phyloP scores from a whole-genome alignment of 2,329 filamentous ascomycete species.

The Ceratocystis destructans region DNA sequence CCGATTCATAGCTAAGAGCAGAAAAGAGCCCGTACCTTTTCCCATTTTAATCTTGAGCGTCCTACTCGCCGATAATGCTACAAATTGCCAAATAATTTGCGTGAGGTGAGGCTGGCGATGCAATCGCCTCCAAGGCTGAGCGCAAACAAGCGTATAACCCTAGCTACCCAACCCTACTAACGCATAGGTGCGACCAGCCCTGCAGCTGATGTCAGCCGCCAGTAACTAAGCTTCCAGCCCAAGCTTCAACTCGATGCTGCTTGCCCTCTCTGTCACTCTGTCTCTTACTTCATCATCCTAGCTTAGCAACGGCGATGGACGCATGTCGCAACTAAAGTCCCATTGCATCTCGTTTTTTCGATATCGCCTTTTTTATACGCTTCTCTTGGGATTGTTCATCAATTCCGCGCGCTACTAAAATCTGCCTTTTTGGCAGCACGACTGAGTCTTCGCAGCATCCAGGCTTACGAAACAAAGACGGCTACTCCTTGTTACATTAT shows the following conservation, averaged over 20 bases:
- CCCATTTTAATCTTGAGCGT: constrained; percentile 17
- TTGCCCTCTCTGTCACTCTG: background rate
- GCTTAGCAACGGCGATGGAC: background rate
- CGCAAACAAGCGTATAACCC: background rate
- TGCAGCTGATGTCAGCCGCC: background rate
- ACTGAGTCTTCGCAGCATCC: background rate
- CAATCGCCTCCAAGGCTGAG: background rate
- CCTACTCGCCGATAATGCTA: background rate
- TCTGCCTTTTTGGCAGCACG: background rate
- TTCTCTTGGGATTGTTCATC: background rate
- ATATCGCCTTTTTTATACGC: background rate
- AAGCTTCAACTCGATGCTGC: background rate
- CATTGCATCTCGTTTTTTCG: background rate
- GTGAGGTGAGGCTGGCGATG: background rate
- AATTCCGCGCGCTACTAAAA: background rate
- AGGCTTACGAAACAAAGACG: background rate
- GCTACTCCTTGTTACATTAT: background rate
- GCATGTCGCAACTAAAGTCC: background rate
- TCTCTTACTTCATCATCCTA: background rate
- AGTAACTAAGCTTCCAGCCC: background rate
- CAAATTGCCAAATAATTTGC: background rate
- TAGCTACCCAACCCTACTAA: background rate
- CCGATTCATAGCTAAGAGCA: too few relatives aligned
- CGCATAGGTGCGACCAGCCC: background rate
- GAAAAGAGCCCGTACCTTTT: constrained; percentile 16